A percentile compares a stretch with the other conserved stretches of the same genome.
These are phyloP conservation scores for Lanmaoa pseudosensibilis DNA, from an alignment of 768 basidiomycete species.

Conservation along the genomic window DNA sequence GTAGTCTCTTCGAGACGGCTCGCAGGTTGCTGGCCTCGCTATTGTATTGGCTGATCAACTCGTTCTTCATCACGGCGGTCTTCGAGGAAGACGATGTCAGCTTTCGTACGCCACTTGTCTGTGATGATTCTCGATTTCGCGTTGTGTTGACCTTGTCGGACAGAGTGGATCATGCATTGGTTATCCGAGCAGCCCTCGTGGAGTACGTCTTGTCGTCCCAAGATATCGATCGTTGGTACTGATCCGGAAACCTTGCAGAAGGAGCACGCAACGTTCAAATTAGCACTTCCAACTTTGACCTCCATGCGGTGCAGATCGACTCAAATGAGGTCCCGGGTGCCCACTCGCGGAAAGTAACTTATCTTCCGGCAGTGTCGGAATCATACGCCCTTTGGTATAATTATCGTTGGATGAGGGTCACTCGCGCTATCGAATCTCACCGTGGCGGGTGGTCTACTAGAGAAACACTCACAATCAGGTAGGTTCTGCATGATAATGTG, in stretches of 20 bases:
- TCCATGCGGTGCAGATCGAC: conserved; percentile 25
- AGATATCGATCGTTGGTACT: not conserved
- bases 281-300: conserved; percentile 42
- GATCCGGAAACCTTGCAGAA: conserved; percentile 13
- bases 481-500: not conserved
- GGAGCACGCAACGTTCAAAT: conserved; percentile 53
- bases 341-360: conserved; percentile 33
- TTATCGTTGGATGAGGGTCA: conserved; percentile 31
- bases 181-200: conserved; percentile 61
- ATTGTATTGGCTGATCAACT: conserved; percentile 47
- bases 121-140: not conserved
- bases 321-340: conserved; percentile 22
- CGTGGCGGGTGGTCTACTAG: conserved; percentile 18
- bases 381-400: conserved; percentile 38
- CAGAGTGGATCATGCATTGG: conserved; percentile 76
- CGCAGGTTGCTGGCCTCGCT: conserved; percentile 46
- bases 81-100: conserved; percentile 60
- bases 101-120: conserved; percentile 44
- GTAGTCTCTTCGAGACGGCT: conserved; percentile 58
- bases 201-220: conserved; percentile 38
- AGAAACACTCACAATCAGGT: conserved; percentile 28
- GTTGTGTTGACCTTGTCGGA: not conserved
- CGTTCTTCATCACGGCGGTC: conserved; percentile 61
- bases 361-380: conserved; percentile 34
- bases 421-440: conserved; percentile 21